These are phyloP conservation scores for Delphinella strobiligena DNA, from an alignment of 2,329 filamentous ascomycete genomes.

Conservation along the genomic window DNA sequence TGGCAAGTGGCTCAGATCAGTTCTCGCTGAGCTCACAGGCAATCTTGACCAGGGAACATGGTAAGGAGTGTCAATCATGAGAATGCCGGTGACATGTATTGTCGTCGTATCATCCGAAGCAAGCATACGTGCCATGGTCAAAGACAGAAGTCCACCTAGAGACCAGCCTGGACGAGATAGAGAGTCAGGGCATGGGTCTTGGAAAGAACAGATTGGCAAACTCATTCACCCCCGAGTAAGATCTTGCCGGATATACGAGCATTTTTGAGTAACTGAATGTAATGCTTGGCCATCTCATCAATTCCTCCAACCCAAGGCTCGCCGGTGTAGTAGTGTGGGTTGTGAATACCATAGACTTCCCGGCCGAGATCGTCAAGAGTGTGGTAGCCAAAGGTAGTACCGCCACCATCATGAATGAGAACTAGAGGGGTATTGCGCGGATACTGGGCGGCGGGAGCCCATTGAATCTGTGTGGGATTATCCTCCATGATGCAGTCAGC, in stretches of 20 bases:
- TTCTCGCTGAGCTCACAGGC: neutral
- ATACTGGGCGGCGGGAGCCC: neutral
- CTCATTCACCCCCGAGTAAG: constrained; percentile 12
- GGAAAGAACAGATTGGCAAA: too few species aligned
- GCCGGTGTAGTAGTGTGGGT: constrained; percentile 39
- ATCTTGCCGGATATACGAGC: constrained; percentile 29
- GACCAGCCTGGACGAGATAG: constrained; percentile 6
- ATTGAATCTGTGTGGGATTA: constrained; percentile 1
- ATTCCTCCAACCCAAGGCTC: constrained; percentile 40
- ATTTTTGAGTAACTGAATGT: constrained; percentile 34
- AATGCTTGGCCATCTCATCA: constrained; percentile 42
- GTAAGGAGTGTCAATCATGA: constrained; percentile 1
- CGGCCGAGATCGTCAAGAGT: constrained; percentile 39
- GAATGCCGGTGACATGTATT: neutral
- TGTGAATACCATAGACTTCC: constrained; percentile 42
- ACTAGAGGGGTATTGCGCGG: constrained; percentile 31
- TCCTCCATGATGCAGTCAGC: too few species aligned
- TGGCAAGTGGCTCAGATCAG: neutral
- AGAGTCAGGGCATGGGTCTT: too few species aligned
- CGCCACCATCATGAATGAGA: constrained; percentile 50
- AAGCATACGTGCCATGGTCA: constrained; percentile 6
- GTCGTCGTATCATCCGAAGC: neutral
- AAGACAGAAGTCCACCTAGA: constrained; percentile 8
- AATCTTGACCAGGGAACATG: neutral
- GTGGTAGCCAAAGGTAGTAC: constrained; percentile 47